These are phyloP conservation scores for Penicillium brasilianum DNA, from an alignment of 2,329 filamentous ascomycete species.

Conservation along the genomic window DNA sequence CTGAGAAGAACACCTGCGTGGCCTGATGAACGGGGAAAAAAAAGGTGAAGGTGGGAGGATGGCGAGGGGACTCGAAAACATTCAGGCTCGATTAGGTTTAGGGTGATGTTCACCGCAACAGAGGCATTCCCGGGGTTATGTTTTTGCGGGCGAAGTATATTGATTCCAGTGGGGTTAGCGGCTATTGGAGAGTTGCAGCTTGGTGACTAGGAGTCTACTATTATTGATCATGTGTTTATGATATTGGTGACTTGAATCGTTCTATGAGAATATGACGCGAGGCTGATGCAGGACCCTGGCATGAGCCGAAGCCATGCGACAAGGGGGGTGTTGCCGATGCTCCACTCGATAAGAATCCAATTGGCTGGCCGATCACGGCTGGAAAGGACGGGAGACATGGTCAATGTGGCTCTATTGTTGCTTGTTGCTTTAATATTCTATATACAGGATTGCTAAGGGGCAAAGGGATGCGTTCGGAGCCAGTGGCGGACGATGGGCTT, in stretches of 20 bases:
- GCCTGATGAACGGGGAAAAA: constrained; percentile 19
- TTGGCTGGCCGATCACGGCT: constrained; percentile 23
- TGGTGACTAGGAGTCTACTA: not conserved
- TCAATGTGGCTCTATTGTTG: not conserved
- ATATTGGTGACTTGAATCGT: not conserved
- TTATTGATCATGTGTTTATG: not conserved
- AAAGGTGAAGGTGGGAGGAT: constrained; percentile 19
- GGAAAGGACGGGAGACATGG: not conserved
- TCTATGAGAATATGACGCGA: constrained; percentile 1
- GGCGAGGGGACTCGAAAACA: constrained; percentile 30
- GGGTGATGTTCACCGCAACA: constrained; percentile 34
- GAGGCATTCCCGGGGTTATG: constrained; percentile 12
- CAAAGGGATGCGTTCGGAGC: not conserved
- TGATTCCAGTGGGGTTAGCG: not conserved
- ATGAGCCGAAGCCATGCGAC: constrained; percentile 8
- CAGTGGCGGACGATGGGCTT: not conserved
- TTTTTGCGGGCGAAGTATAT: not conserved
- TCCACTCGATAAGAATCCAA: constrained; percentile 27
- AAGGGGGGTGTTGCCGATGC: constrained; percentile 17
- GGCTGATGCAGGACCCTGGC: constrained; percentile 11
- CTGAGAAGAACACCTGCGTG: constrained; percentile 19
- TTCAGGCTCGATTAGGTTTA: constrained; percentile 36
- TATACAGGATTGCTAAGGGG: not conserved
- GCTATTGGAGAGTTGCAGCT: not conserved
- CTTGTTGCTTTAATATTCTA: not conserved